A percentile compares a stretch with the other conserved stretches of the same genome.
Conservation (phyloP, 2,329 filamentous ascomycete species). For the Bertia moriformis region DNA sequence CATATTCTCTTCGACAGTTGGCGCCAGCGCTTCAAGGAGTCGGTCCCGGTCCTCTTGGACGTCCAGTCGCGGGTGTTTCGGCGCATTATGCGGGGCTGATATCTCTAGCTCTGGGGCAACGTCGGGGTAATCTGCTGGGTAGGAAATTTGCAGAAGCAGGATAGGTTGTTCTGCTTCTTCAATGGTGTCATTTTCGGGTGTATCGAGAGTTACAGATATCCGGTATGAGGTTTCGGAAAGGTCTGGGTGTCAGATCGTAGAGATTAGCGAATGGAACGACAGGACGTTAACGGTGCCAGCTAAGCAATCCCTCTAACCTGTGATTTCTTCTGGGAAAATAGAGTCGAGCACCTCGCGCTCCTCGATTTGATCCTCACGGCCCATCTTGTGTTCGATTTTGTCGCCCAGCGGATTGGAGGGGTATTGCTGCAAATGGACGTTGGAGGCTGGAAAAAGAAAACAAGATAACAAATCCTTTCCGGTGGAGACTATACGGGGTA, state of each 20-base stretch:
- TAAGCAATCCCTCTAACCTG: slow-evolving; percentile 57
- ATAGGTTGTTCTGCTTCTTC: slow-evolving; percentile 41
- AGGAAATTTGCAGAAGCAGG: slow-evolving; percentile 72
- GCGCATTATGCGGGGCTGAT: slow-evolving; percentile 53
- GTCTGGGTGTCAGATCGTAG: slow-evolving; percentile 33
- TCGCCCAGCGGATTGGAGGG: slow-evolving; percentile 1
- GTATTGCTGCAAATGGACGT: too few relatives aligned
- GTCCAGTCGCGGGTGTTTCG: slow-evolving; percentile 60
- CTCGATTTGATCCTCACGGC: slow-evolving; percentile 78
- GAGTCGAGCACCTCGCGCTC: slow-evolving; percentile 96
- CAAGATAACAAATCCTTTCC: too few relatives aligned
- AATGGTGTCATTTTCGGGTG: slow-evolving; percentile 44
- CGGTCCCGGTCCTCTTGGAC: slow-evolving; percentile 64
- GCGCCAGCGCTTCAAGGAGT: slow-evolving; percentile 57
- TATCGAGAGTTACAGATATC: slow-evolving; percentile 72
- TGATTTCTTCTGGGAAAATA: slow-evolving; percentile 96
- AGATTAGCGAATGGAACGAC: slow-evolving; percentile 2
- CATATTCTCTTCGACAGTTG: slow-evolving; percentile 77
- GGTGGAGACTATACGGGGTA: too few relatives aligned
- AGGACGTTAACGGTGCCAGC: slow-evolving; percentile 9
- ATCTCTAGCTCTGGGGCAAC: slow-evolving; percentile 72
- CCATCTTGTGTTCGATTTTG: slow-evolving; percentile 29
- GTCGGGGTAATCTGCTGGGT: slow-evolving; percentile 84
- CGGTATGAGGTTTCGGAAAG: slow-evolving; percentile 81
- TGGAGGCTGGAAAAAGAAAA: too few relatives aligned